Conservation (phyloP, 2,329 filamentous ascomycete species). For the Neopestalotiopsis clavispora region DNA sequence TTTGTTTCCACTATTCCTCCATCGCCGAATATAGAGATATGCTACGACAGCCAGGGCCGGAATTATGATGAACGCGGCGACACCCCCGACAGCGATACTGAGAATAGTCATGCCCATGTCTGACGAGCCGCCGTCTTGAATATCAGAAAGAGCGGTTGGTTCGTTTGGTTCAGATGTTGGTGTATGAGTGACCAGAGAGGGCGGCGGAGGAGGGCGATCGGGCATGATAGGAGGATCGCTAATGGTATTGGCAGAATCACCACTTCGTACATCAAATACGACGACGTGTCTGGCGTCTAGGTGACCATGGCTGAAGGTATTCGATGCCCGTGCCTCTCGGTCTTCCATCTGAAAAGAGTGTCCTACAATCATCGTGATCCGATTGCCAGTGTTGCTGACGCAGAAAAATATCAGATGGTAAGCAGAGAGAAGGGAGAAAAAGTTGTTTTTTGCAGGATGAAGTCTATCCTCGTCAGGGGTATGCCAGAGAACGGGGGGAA, state of each 20-base stretch:
- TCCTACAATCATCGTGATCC: not conserved
- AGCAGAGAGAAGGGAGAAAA: not conserved
- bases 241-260: not conserved
- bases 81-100: not conserved
- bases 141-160: not conserved
- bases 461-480: not conserved
- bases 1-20: not conserved
- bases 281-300: not conserved
- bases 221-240: not conserved
- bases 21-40: slow-evolving; percentile 7
- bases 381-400: not conserved
- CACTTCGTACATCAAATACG: not conserved
- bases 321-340: not conserved
- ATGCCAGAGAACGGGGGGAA: not conserved
- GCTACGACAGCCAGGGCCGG: slow-evolving; percentile 5
- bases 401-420: not conserved
- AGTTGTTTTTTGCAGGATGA: not conserved
- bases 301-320: not conserved
- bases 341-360: not conserved
- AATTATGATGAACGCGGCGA: slow-evolving; percentile 6
- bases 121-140: not conserved
- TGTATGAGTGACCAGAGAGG: slow-evolving; percentile 1
- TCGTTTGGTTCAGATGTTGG: not conserved
- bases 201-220: not conserved
- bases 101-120: not conserved